A percentile compares a stretch with the other conserved stretches of the same genome.
Evolutionary conservation across 2,329 filamentous ascomycete species (phyloP).

Genomic region (Arthrobotrys iridis): DNA sequence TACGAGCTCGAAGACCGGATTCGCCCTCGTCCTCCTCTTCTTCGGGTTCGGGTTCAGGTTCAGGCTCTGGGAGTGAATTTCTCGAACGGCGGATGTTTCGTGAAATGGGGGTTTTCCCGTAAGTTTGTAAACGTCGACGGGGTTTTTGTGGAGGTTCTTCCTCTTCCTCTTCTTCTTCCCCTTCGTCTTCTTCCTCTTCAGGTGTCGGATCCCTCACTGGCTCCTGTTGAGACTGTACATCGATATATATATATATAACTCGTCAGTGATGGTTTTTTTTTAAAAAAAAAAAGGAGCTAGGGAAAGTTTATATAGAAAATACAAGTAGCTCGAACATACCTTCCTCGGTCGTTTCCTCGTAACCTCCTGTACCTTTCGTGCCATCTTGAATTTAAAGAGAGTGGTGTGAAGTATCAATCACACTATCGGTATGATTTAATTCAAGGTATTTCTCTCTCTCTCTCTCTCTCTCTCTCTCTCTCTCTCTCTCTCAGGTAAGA

Average conservation of each 20-base stretch:
- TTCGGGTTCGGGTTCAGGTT: neutral
- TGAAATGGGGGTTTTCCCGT: neutral
- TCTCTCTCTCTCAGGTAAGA: no score
- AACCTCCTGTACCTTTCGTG: neutral
- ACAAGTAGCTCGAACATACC: neutral
- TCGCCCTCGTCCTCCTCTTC: constrained; percentile 13
- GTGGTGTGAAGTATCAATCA: no score
- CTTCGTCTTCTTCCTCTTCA: constrained; percentile 53
- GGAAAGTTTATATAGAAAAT: neutral
- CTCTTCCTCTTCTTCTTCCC: constrained; percentile 45
- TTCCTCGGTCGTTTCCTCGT: constrained; percentile 29
- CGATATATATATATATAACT: no score
- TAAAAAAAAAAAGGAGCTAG: neutral
- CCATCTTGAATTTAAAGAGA: no score
- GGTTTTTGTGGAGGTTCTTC: constrained; percentile 12
- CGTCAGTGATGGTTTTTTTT: neutral
- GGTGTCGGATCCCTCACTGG: constrained; percentile 25
- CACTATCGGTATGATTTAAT: no score
- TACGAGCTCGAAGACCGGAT: constrained; percentile 20
- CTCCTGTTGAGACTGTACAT: constrained; percentile 44
- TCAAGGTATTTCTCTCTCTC: neutral
- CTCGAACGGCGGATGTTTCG: neutral
- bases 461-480: neutral
- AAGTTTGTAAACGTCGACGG: constrained; percentile 1
- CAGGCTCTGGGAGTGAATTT: neutral